phyloP scores from a whole-genome alignment of 2,329 filamentous ascomycete species.

The Xylaria sp. region DNA sequence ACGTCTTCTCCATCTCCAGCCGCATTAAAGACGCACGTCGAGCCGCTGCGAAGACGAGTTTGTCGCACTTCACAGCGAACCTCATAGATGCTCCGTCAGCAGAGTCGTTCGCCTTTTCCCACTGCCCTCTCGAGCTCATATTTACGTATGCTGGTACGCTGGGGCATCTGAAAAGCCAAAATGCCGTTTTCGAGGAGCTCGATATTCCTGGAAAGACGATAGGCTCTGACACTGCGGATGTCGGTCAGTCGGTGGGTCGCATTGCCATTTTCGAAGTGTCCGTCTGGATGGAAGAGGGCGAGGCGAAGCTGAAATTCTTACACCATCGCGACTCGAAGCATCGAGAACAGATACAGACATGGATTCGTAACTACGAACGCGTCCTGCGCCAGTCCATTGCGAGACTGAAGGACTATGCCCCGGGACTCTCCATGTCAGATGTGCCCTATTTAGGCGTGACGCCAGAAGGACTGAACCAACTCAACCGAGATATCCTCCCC shows the following conservation, averaged over 20 bases:
- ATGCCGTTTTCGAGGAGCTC: constrained; percentile 56
- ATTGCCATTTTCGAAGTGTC: constrained; percentile 59
- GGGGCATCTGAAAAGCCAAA: constrained; percentile 54
- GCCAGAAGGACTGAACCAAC: constrained; percentile 51
- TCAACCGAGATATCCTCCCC: constrained; percentile 50
- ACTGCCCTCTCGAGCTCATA: constrained; percentile 62
- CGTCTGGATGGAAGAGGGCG: constrained; percentile 52
- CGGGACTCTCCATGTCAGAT: constrained; percentile 57
- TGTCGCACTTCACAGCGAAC: constrained; percentile 55
- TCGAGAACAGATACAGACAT: constrained; percentile 50
- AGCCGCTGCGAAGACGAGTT: constrained; percentile 50
- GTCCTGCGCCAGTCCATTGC: constrained; percentile 52
- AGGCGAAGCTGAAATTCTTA: constrained; percentile 52
- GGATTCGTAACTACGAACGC: constrained; percentile 55
- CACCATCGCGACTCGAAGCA: constrained; percentile 51
- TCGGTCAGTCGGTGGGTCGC: constrained; percentile 53
- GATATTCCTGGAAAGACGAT: constrained; percentile 47
- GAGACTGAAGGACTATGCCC: constrained; percentile 48
- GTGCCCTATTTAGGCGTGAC: constrained; percentile 55
- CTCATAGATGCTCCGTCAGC: constrained; percentile 37
- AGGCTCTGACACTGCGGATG: constrained; percentile 49
- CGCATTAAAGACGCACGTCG: constrained; percentile 59
- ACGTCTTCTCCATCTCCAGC: constrained; percentile 58
- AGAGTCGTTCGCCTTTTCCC: constrained; percentile 46
- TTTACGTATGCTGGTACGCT: constrained; percentile 61